Evolutionary conservation across 2,329 filamentous ascomycete species (phyloP).

Genomic region (Xylaria polymorpha): DNA sequence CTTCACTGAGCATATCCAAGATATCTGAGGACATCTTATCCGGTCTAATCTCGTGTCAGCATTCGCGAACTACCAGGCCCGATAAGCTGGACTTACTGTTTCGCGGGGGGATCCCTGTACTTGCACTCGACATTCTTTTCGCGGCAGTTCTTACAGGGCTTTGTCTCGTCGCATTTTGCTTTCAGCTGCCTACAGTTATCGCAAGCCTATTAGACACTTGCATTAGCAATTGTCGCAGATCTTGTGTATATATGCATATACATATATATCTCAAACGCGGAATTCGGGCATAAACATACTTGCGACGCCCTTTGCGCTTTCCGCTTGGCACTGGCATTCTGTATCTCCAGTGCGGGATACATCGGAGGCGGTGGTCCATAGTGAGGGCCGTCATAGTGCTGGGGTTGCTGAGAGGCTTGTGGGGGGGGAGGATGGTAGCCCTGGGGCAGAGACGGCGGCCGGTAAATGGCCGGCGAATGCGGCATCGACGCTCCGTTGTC

Average conservation of each 20-base stretch:
- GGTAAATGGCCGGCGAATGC: constrained; percentile 55
- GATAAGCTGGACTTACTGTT: constrained; percentile 73
- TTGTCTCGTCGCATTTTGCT: constrained; percentile 90
- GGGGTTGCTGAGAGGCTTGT: constrained; percentile 47
- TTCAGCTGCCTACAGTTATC: constrained; percentile 89
- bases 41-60: constrained; percentile 53
- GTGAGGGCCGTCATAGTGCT: constrained; percentile 51
- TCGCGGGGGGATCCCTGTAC: constrained; percentile 90
- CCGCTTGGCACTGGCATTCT: constrained; percentile 62
- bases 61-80: constrained; percentile 1
- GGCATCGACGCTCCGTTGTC: constrained; percentile 61
- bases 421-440: constrained; percentile 48
- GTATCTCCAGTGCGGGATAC: constrained; percentile 52
- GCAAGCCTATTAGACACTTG: constrained; percentile 73
- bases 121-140: constrained; percentile 87
- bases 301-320: constrained; percentile 75
- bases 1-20: constrained; percentile 62
- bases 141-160: constrained; percentile 86
- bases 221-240: constrained; percentile 39
- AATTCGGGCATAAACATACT: constrained; percentile 54
- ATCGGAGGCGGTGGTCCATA: constrained; percentile 52
- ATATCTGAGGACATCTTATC: constrained; percentile 72
- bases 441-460: constrained; percentile 44
- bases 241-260: not conserved
- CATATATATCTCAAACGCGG: not conserved